Conservation (phyloP, 805 yeast genomes). For the Yamadazyma phyllophila region DNA sequence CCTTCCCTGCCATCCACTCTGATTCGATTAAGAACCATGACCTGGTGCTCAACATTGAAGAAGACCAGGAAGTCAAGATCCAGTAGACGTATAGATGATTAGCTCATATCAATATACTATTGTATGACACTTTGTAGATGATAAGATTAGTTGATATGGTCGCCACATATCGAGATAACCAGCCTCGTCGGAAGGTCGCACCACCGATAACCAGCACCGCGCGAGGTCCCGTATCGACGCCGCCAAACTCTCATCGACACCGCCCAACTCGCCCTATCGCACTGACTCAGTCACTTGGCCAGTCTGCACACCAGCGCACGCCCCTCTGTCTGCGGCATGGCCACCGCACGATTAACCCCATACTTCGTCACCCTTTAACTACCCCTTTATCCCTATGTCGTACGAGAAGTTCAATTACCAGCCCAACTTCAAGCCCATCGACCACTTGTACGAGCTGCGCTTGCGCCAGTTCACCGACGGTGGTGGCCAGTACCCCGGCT, state of each 20-base stretch:
- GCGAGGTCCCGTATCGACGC: no score
- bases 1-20: slow-evolving; percentile 55
- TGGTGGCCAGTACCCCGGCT: slow-evolving; percentile 69
- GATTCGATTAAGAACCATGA: slow-evolving; percentile 46
- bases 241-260: no score
- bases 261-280: no score
- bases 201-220: no score
- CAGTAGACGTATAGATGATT: no score
- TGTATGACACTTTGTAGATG: no score
- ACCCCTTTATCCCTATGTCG: slow-evolving; percentile 10
- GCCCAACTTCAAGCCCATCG: slow-evolving; percentile 77
- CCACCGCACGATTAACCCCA: slow-evolving; percentile 1
- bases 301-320: neutral
- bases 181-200: no score
- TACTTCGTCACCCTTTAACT: neutral
- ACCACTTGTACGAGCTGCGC: slow-evolving; percentile 67
- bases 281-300: no score
- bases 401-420: slow-evolving; percentile 27
- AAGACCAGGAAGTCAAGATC: slow-evolving; percentile 62
- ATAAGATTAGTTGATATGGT: no score
- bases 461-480: slow-evolving; percentile 69
- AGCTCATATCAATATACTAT: neutral
- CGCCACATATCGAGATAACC: no score
- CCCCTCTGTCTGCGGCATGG: slow-evolving; percentile 3
- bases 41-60: slow-evolving; percentile 60